Base-by-base conservation (phyloP, 2,329 filamentous ascomycete species). In the Cladosporium sp. region DNA sequence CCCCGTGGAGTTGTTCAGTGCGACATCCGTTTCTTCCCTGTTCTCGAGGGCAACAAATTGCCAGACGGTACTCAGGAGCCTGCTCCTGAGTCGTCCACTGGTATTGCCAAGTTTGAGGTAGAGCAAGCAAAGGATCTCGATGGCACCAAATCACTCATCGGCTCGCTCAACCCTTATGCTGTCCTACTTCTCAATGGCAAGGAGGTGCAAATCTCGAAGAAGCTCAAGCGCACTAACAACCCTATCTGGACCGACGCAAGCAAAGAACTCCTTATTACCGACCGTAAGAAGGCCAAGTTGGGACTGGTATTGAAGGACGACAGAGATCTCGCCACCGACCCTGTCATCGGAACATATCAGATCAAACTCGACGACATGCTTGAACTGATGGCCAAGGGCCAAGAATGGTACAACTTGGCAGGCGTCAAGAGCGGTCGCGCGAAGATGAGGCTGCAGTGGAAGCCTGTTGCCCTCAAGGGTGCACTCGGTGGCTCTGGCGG, bases 51-150 rank as follows among this genome's bases (percentile, higher is more conserved):
- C 11, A 83, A 84, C 65, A 91, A 88, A 73, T 82, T 91, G 14
- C 86, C 89, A 24, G 92, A 95, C 68, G 94, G 94, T 62, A 92
- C 88, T 68, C 81, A 87, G 55, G 90, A 92, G 72, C 92, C 93
- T 2, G 87, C 92, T 0, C 94, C 94, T 30, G 93, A 97, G 73
- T 90, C 92, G 18, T 94, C 94, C 75, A 96, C 94, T 24, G 96
- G 95, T 83, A 97, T 99, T 76, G 87, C 93, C 69, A 90, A 92
- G 68, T 97, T 97, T 78, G 96, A 91, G 0, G 87, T 99, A 62
- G 93, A 97, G 76, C 94, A 97, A 79, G 94, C 93, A 71, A 99
- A 99, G 83, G 94, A 98, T 73, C 86, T 99, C 36, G 95, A 99
- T 74, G 90, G 90, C 60, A 91, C 87, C 70, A 97, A 95, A 88